A percentile compares a stretch with the other conserved stretches of the same genome.
Evolutionary conservation across 208 protist species (phyloP).

Genomic region (Trypanosoma cruzi): DNA sequence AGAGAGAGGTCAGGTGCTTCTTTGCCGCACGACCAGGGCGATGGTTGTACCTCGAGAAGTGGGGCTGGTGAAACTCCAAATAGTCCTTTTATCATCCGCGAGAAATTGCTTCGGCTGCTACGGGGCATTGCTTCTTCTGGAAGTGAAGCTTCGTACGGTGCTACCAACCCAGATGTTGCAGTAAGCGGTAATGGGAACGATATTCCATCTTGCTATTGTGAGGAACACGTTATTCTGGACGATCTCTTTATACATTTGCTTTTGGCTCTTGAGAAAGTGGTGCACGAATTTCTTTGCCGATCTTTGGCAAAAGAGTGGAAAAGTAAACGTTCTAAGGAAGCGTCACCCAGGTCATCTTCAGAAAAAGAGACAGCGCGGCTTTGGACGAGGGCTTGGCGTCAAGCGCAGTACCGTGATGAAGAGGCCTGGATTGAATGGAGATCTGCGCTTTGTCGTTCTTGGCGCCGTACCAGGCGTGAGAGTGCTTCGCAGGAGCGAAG

Average conservation of each 20-base stretch:
- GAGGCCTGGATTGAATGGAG: slow-evolving; percentile 23
- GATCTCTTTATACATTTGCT: slow-evolving; percentile 19
- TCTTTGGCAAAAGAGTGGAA: slow-evolving; percentile 4
- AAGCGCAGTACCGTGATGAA: slow-evolving; percentile 13
- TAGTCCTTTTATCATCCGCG: background rate
- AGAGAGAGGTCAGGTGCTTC: background rate
- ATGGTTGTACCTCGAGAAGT: background rate
- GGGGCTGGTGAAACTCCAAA: background rate
- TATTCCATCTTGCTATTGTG: background rate
- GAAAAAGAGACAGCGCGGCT: background rate
- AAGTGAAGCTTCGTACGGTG: background rate
- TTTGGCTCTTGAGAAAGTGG: slow-evolving; percentile 9
- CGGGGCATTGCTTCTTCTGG: background rate
- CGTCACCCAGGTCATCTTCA: background rate
- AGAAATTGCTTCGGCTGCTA: slow-evolving; percentile 15
- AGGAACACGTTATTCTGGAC: slow-evolving; percentile 2
- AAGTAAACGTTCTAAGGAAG: background rate
- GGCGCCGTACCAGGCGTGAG: slow-evolving; percentile 19
- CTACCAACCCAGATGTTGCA: background rate
- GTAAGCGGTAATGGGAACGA: background rate
- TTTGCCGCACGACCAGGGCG: background rate
- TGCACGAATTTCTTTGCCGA: slow-evolving; percentile 8
- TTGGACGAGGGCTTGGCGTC: slow-evolving; percentile 17
- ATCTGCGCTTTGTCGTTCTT: slow-evolving; percentile 22
- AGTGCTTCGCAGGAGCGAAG: slow-evolving; percentile 16